A percentile compares a stretch with the other conserved stretches of the same genome.
Evolutionary conservation across 345 rosid genomes (phyloP).

Genomic region (Brassica incana): DNA sequence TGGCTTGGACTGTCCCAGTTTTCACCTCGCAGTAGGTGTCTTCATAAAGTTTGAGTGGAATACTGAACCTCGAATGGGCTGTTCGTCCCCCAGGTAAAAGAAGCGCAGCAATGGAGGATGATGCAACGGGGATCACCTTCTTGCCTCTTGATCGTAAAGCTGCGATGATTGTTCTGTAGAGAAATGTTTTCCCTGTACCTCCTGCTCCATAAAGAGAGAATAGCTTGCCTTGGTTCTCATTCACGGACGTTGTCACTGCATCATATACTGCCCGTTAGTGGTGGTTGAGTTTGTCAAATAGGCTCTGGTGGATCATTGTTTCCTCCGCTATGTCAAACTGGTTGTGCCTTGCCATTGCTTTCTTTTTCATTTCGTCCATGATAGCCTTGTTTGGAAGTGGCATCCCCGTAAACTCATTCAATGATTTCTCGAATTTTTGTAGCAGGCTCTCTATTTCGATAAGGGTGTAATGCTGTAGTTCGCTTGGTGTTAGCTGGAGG

Average conservation of each 20-base stretch:
- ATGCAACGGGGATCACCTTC: neutral
- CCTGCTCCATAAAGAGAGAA: neutral
- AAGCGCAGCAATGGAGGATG: neutral
- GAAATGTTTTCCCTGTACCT: neutral
- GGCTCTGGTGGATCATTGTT: neutral
- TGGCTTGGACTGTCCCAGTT: neutral
- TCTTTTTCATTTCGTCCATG: too few relatives aligned
- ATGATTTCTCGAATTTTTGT: too few relatives aligned
- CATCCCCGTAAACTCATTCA: too few relatives aligned
- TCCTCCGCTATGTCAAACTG: neutral
- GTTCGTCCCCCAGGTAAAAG: neutral
- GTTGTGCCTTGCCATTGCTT: neutral
- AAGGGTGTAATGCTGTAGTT: too few relatives aligned
- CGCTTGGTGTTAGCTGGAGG: too few relatives aligned
- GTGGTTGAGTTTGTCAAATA: neutral
- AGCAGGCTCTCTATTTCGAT: too few relatives aligned
- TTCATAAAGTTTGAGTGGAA: neutral
- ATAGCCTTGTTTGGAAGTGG: too few relatives aligned
- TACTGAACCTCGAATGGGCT: neutral
- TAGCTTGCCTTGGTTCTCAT: neutral
- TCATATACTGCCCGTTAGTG: neutral
- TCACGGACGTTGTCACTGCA: neutral
- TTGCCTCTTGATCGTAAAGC: neutral
- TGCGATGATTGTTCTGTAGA: neutral
- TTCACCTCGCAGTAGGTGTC: neutral